These are phyloP conservation scores for Exsudoporus frostii DNA, from an alignment of 768 basidiomycete genomes.

Conservation along the genomic window DNA sequence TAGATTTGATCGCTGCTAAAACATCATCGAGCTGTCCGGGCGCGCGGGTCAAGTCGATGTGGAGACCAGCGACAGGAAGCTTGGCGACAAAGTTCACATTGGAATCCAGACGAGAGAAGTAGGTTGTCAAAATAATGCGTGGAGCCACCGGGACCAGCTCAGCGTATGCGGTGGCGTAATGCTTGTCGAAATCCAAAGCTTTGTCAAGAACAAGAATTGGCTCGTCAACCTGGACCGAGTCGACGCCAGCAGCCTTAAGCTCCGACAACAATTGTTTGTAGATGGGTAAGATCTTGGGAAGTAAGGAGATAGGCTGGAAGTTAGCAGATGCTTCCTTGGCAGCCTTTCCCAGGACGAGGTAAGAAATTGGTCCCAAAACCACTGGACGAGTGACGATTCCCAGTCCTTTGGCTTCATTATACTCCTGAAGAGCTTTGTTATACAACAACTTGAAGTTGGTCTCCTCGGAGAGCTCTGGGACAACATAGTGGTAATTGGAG, in stretches of 20 bases:
- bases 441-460: conserved; percentile 93
- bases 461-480: conserved; percentile 88
- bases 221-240: conserved; percentile 96
- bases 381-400: conserved; percentile 94
- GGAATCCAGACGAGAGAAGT: conserved; percentile 93
- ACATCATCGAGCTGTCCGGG: conserved; percentile 84
- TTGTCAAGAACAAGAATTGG: conserved; percentile 92
- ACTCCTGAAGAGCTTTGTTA: conserved; percentile 95
- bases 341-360: conserved; percentile 90
- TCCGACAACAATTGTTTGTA: conserved; percentile 88
- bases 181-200: conserved; percentile 70
- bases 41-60: conserved; percentile 95
- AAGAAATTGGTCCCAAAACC: conserved; percentile 92
- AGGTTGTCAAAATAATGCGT: conserved; percentile 91
- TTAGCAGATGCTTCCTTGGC: conserved; percentile 76
- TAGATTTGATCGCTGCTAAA: conserved; percentile 78
- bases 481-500: conserved; percentile 98
- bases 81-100: conserved; percentile 87
- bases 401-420: conserved; percentile 87
- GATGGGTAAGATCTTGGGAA: conserved; percentile 84
- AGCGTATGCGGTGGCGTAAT: conserved; percentile 78
- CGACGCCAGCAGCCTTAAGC: conserved; percentile 89
- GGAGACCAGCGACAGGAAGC: conserved; percentile 90
- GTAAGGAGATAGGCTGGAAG: conserved; percentile 90
- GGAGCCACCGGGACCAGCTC: conserved; percentile 81